Evolutionary conservation across 2,329 filamentous ascomycete genomes (phyloP).

Genomic region (Ceratocystiopsis sp.): DNA sequence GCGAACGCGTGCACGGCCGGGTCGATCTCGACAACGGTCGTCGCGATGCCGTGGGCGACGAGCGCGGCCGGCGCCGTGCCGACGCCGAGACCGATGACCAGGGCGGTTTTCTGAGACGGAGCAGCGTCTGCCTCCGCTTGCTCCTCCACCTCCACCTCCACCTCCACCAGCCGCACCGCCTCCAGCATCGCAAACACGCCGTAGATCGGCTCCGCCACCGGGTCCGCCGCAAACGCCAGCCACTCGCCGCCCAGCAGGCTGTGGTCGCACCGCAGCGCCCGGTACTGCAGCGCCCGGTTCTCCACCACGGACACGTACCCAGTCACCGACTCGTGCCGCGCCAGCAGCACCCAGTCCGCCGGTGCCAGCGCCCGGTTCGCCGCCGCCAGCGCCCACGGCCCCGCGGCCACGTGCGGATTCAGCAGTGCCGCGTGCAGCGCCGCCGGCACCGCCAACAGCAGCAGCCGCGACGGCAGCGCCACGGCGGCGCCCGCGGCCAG

Average conservation of each 20-base stretch:
- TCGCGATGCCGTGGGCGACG: slow-evolving; percentile 75
- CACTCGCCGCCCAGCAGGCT: slow-evolving; percentile 88
- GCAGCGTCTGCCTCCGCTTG: slow-evolving; percentile 9
- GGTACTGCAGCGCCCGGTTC: slow-evolving; percentile 50
- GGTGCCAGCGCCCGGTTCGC: slow-evolving; percentile 49
- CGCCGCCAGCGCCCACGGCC: slow-evolving; percentile 34
- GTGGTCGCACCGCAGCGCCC: slow-evolving; percentile 83
- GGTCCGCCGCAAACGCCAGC: slow-evolving; percentile 38
- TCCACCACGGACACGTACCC: slow-evolving; percentile 89
- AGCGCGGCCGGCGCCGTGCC: slow-evolving; percentile 81
- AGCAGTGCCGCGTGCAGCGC: slow-evolving; percentile 51
- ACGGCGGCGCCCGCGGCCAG: slow-evolving; percentile 47
- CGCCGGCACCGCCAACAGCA: slow-evolving; percentile 53
- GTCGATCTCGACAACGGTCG: slow-evolving; percentile 89
- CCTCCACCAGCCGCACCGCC: slow-evolving; percentile 64
- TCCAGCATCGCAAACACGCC: slow-evolving; percentile 94
- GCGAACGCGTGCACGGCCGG: slow-evolving; percentile 77
- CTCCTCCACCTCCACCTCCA: slow-evolving; percentile 24
- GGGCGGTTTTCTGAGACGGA: neutral
- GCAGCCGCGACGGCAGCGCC: slow-evolving; percentile 49
- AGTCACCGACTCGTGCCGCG: slow-evolving; percentile 70
- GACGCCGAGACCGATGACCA: slow-evolving; percentile 55
- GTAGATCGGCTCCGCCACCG: slow-evolving; percentile 73
- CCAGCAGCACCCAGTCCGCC: slow-evolving; percentile 59
- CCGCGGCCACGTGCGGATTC: slow-evolving; percentile 52